Base-by-base conservation (phyloP, 83 land plant species). In the Picea abies region DNA sequence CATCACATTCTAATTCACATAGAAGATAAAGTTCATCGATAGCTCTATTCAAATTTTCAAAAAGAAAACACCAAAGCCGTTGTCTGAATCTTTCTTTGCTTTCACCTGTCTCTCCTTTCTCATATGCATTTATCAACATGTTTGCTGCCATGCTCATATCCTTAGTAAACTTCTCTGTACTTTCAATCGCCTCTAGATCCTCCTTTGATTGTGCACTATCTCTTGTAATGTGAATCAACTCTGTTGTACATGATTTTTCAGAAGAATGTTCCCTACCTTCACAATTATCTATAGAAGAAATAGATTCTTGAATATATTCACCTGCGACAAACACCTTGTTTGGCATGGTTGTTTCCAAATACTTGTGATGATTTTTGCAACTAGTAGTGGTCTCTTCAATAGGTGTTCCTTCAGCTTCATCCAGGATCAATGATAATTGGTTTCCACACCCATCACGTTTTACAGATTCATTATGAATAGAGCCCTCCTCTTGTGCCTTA, bases 1-100 rank as follows among this genome's bases (percentile, higher is more conserved):
- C 56, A 82, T 97, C 98, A 82, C 94, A 95, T 83, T 97, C 98
- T 37, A 97, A 90, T 88, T 97, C 96, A 84, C 98, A 97, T 12
- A 97, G 89, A 81, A 95, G 96, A 78, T 97, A 97, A 72, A 97
- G 96, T 86, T 97, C 99, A 88, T 97, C 99, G 20, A 97, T 89
- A 39, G 99, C 96, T 83, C 99, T 84, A 86, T 92, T 97, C 65
- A 97, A 88, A 79, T 95, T 97, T 84, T 95, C 99, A 94, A 97
- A 97, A 17, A 97, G 89, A 80, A 92, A 95, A 78, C 96, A 94
- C 99, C 99, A 97, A 49, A 97, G 91, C 79, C 95, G 94, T 72
- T 97, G 86, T 66, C 98, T 90, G 86, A 97, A 97, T 82, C 98
- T 86, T 85, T 95, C 98, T 87, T 95, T 97, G 83, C 96, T 89